Evolutionary conservation across 768 basidiomycete genomes (phyloP).

Genomic region (Auricularia sp.): DNA sequence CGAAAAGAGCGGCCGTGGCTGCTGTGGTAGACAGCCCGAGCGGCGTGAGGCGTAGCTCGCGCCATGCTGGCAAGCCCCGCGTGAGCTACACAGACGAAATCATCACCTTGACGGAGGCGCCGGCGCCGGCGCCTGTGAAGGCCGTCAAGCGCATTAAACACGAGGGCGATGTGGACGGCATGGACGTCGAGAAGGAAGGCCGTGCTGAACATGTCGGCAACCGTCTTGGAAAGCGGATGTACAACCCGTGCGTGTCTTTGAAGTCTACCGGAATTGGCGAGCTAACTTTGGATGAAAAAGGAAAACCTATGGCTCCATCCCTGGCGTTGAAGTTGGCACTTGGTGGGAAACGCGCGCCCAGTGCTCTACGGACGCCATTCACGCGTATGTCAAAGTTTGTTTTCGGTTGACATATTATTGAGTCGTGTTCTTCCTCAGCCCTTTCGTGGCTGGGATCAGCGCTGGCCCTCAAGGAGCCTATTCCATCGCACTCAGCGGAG

Average conservation of each 20-base stretch:
- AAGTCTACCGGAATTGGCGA: background rate
- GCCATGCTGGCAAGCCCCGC: slow-evolving; percentile 45
- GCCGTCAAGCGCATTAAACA: slow-evolving; percentile 12
- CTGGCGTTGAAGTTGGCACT: slow-evolving; percentile 66
- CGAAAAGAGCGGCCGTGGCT: slow-evolving; percentile 3
- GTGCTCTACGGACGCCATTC: slow-evolving; percentile 71
- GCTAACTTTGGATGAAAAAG: slow-evolving; percentile 24
- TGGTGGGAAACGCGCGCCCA: slow-evolving; percentile 69
- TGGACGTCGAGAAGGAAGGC: slow-evolving; percentile 21
- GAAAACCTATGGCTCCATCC: slow-evolving; percentile 73
- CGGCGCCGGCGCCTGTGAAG: background rate
- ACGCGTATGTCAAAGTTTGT: slow-evolving; percentile 52
- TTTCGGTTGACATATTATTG: slow-evolving; percentile 1
- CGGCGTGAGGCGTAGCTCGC: slow-evolving; percentile 50
- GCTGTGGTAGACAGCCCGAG: background rate
- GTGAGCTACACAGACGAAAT: slow-evolving; percentile 46
- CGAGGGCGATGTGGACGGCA: slow-evolving; percentile 16
- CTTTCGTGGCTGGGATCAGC: slow-evolving; percentile 77
- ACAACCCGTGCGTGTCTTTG: slow-evolving; percentile 19
- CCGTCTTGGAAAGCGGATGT: slow-evolving; percentile 18
- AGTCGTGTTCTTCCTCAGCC: slow-evolving; percentile 33
- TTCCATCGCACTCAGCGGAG: slow-evolving; percentile 81
- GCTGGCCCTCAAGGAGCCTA: slow-evolving; percentile 61
- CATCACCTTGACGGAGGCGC: slow-evolving; percentile 1
- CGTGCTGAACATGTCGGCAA: slow-evolving; percentile 9